phyloP scores from a whole-genome alignment of 441 rosid genomes.

The Gossypium aridum region DNA sequence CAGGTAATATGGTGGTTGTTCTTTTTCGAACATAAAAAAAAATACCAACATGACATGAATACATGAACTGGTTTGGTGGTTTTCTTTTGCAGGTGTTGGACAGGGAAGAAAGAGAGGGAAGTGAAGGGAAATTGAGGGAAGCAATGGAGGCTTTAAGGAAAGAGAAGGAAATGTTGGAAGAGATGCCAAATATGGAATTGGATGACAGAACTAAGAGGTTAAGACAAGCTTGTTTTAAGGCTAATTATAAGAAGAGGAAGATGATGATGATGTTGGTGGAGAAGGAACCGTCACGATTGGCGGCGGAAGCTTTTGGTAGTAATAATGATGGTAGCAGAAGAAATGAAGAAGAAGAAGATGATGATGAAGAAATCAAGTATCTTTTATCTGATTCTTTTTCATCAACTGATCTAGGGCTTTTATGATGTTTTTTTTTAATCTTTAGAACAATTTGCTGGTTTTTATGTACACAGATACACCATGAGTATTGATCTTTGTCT shows the following conservation, averaged over 20 bases:
- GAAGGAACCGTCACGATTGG: too few species aligned
- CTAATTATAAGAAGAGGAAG: slow-evolving; percentile 52
- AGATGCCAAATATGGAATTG: slow-evolving; percentile 53
- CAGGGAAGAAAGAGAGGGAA: slow-evolving; percentile 32
- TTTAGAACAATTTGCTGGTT: background rate
- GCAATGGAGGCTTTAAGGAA: slow-evolving; percentile 49
- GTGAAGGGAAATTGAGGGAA: slow-evolving; percentile 29
- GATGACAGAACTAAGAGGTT: slow-evolving; percentile 57
- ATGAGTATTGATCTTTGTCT: background rate
- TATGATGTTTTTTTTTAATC: background rate
- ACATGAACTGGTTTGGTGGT: background rate
- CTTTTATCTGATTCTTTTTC: slow-evolving; percentile 19
- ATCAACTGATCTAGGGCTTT: background rate
- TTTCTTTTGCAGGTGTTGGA: slow-evolving; percentile 28
- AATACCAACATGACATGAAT: background rate
- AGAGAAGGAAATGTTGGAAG: slow-evolving; percentile 54
- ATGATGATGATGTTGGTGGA: too few species aligned
- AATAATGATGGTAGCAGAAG: too few species aligned
- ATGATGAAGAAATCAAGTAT: background rate
- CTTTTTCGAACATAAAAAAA: background rate
- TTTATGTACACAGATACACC: background rate
- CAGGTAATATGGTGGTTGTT: slow-evolving; percentile 30
- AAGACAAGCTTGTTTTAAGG: slow-evolving; percentile 80
- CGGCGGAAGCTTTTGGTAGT: too few species aligned
- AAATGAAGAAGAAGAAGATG: background rate